These are phyloP conservation scores for Colletotrichum truncatum DNA, from an alignment of 2,329 filamentous ascomycete species.

Conservation along the genomic window DNA sequence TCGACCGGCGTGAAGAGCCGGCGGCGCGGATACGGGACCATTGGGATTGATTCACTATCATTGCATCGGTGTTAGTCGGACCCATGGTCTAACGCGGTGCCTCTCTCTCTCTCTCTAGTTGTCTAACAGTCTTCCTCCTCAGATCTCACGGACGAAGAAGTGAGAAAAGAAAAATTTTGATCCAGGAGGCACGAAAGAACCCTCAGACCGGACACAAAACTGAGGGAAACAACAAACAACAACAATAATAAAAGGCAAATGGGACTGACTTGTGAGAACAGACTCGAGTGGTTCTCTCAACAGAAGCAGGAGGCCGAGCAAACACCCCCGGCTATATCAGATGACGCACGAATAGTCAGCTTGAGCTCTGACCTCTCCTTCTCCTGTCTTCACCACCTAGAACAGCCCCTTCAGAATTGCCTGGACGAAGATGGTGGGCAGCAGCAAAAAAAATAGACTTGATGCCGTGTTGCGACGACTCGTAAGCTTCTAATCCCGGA, in stretches of 20 bases:
- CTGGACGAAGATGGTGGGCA: background rate
- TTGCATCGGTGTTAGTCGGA: slow-evolving; percentile 6
- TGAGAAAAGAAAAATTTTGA: too few relatives aligned
- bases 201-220: too few relatives aligned
- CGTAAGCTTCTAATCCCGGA: slow-evolving; percentile 1
- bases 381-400: background rate
- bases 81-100: background rate
- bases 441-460: slow-evolving; percentile 14
- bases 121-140: background rate
- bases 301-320: background rate
- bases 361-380: slow-evolving; percentile 11
- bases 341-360: slow-evolving; percentile 15
- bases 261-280: too few relatives aligned
- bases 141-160: background rate
- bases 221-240: too few relatives aligned
- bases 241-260: too few relatives aligned
- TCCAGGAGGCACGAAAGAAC: too few relatives aligned
- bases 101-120: background rate
- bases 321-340: slow-evolving; percentile 21
- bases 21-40: slow-evolving; percentile 1
- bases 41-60: background rate
- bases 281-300: background rate
- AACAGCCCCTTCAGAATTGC: too few relatives aligned
- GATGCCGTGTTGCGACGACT: slow-evolving; percentile 14
- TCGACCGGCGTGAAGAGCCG: slow-evolving; percentile 8